Evolutionary conservation across 176 grass and related monocot species (phyloP).

Genomic region (Lolium rigidum): DNA sequence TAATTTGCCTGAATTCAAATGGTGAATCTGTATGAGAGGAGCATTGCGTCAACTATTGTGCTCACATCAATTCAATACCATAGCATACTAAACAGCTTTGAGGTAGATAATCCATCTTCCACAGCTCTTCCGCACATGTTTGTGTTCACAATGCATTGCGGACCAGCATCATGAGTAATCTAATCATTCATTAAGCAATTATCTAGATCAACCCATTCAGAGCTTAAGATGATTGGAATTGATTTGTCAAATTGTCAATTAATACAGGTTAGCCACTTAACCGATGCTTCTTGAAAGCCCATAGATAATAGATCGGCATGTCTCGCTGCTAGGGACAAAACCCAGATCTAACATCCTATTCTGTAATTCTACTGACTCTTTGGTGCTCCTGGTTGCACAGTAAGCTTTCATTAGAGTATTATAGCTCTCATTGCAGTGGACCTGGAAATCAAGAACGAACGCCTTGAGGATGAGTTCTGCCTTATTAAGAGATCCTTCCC

Average conservation of each 20-base stretch:
- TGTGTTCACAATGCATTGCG: neutral
- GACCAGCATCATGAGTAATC: neutral
- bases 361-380: constrained; percentile 62
- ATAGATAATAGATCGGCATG: constrained; percentile 71
- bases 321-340: constrained; percentile 74
- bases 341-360: constrained; percentile 76
- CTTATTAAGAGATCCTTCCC: constrained; percentile 61
- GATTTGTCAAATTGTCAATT: neutral
- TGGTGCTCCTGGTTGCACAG: constrained; percentile 52
- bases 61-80: neutral
- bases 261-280: constrained; percentile 26
- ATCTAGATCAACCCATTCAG: neutral
- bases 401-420: constrained; percentile 68
- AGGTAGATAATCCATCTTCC: neutral
- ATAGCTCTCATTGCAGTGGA: constrained; percentile 65
- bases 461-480: constrained; percentile 63
- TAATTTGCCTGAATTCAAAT: neutral
- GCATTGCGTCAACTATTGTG: constrained; percentile 9
- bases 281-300: constrained; percentile 57
- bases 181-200: constrained; percentile 15
- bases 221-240: constrained; percentile 20
- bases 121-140: constrained; percentile 2
- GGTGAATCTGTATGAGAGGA: neutral
- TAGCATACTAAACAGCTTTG: neutral
- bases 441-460: constrained; percentile 64